Percentiles rank a stretch among this genome's conserved stretches.
phyloP scores from a whole-genome alignment of 495 filamentous ascomycete genomes.

The Glonium stellatum region DNA sequence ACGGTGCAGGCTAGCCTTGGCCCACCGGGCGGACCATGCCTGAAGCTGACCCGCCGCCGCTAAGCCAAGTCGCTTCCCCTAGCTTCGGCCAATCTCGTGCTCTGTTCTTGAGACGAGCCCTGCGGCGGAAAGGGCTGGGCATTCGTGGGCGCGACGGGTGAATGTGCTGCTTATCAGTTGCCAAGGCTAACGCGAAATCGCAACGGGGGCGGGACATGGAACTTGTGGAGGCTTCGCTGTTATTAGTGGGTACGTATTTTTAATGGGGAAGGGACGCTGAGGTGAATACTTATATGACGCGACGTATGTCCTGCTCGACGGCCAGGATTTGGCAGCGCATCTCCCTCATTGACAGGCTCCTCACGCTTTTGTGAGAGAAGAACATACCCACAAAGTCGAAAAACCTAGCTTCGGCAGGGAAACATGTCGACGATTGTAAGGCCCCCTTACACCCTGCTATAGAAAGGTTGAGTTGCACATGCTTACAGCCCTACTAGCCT shows the following conservation, averaged over 20 bases:
- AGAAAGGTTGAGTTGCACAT: neutral
- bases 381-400: neutral
- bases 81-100: neutral
- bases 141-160: neutral
- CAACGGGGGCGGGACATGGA: neutral
- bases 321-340: neutral
- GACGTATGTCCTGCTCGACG: neutral
- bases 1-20: neutral
- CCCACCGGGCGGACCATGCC: neutral
- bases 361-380: neutral
- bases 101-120: neutral
- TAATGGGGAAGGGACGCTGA: neutral
- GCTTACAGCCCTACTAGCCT: conserved; percentile 27
- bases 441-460: neutral
- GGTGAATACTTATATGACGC: neutral
- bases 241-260: neutral
- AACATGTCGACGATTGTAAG: conserved; percentile 2
- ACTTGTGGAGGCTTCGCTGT: neutral
- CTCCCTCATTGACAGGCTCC: neutral
- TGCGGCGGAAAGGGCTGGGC: conserved; percentile 2
- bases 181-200: neutral
- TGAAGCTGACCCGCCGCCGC: neutral
- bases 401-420: neutral
- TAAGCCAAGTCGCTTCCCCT: neutral
- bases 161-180: conserved; percentile 3